A percentile compares a stretch with the other conserved stretches of the same genome.
Conservation (phyloP, 768 basidiomycete genomes). For the Trametes cingulata region DNA sequence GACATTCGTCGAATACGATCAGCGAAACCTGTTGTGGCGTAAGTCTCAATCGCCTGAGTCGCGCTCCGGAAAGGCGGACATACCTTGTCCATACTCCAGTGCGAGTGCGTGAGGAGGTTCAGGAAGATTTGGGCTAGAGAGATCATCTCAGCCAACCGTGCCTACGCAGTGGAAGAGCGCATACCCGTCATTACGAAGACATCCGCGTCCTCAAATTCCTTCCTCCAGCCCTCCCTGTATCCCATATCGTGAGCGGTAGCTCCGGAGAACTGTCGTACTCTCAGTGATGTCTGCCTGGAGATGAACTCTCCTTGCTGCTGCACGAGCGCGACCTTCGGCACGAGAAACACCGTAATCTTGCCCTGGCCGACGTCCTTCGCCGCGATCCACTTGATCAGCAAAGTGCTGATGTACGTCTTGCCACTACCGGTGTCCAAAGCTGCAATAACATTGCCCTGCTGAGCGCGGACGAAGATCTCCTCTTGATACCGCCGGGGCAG, state of each 20-base stretch:
- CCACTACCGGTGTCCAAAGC: conserved; percentile 61
- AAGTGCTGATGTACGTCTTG: conserved; percentile 60
- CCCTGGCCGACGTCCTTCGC: conserved; percentile 47
- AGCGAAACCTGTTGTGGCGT: conserved; percentile 47
- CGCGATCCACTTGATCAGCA: conserved; percentile 76
- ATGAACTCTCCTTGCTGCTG: conserved; percentile 79
- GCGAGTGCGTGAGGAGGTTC: conserved; percentile 77
- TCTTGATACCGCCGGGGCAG: conserved; percentile 56
- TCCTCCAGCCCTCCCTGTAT: conserved; percentile 64
- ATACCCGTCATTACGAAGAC: conserved; percentile 86
- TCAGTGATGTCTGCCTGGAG: conserved; percentile 60
- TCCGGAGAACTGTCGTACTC: conserved; percentile 70
- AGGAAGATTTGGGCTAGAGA: conserved; percentile 76
- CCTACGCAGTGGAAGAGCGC: conserved; percentile 11
- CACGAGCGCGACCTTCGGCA: conserved; percentile 84
- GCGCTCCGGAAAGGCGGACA: neutral
- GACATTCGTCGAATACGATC: conserved; percentile 59
- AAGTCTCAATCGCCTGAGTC: neutral
- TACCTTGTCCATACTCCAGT: conserved; percentile 72
- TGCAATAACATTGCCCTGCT: conserved; percentile 54
- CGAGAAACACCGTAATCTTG: conserved; percentile 77
- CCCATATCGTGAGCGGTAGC: conserved; percentile 70
- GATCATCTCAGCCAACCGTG: neutral
- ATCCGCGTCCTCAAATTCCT: conserved; percentile 61
- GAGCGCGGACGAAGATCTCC: conserved; percentile 55